These are phyloP conservation scores for Halteria grandinella DNA, from an alignment of 73 alveolate genomes.

Conservation along the genomic window DNA sequence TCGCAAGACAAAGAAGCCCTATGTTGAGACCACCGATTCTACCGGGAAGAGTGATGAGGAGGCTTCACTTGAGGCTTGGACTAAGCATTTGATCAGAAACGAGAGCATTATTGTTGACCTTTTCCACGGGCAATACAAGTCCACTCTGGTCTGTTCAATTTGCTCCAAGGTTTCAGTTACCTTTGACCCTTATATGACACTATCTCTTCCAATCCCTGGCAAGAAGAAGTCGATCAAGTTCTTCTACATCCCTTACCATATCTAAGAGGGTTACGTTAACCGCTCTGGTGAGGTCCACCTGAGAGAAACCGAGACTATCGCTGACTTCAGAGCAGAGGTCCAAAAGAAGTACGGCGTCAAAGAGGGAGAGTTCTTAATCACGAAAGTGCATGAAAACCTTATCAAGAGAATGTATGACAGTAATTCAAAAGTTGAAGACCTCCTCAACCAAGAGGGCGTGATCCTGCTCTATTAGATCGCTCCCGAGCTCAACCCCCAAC, in stretches of 20 bases:
- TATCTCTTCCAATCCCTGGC: conserved; percentile 88
- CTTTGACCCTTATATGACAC: conserved; percentile 89
- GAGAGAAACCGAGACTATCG: conserved; percentile 17
- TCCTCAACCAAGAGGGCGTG: neutral
- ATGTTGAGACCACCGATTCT: conserved; percentile 82
- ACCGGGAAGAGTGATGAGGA: conserved; percentile 82
- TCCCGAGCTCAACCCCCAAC: conserved; percentile 2
- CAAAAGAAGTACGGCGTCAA: neutral
- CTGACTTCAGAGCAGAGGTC: conserved; percentile 27
- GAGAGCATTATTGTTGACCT: conserved; percentile 92
- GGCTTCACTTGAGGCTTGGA: conserved; percentile 91
- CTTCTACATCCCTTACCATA: conserved; percentile 52
- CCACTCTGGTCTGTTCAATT: conserved; percentile 80
- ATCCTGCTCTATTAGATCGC: conserved; percentile 16
- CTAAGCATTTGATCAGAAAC: conserved; percentile 80
- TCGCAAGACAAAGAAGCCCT: conserved; percentile 74
- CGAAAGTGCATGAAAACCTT: conserved; percentile 13
- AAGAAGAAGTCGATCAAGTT: conserved; percentile 42
- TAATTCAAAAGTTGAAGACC: neutral
- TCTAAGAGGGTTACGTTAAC: conserved; percentile 2
- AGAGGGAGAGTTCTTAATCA: conserved; percentile 6
- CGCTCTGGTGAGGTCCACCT: conserved; percentile 10
- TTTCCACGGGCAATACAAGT: conserved; percentile 94
- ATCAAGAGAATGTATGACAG: conserved; percentile 14
- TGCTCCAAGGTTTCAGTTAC: conserved; percentile 79